Evolutionary conservation across 1,284 basidiomycete species (phyloP).

Genomic region (Pseudozyma sp.): DNA sequence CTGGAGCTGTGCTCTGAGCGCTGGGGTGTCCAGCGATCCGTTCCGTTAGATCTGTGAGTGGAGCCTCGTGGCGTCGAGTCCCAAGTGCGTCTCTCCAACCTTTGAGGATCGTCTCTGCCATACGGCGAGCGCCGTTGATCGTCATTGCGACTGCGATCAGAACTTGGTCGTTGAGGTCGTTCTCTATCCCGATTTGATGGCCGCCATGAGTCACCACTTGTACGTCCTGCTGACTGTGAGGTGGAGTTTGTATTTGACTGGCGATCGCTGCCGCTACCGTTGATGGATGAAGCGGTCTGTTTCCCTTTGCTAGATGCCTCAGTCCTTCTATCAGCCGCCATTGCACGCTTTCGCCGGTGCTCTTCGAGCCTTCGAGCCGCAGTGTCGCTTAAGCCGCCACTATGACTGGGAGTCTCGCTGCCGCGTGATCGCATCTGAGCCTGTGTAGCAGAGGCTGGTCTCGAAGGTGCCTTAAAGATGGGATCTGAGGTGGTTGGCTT

Average conservation of each 20-base stretch:
- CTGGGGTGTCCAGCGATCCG: slow-evolving; percentile 23
- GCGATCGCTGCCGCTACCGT: neutral
- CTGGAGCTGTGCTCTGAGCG: neutral
- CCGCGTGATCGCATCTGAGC: slow-evolving; percentile 23
- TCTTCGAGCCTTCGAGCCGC: slow-evolving; percentile 50
- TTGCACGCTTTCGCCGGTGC: slow-evolving; percentile 38
- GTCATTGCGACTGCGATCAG: slow-evolving; percentile 1
- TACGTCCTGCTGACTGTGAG: neutral
- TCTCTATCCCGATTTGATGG: slow-evolving; percentile 22
- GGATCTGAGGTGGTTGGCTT: slow-evolving; percentile 8
- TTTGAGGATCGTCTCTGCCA: slow-evolving; percentile 7
- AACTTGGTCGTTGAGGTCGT: neutral
- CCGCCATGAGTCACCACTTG: slow-evolving; percentile 26
- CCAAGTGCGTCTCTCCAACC: slow-evolving; percentile 37
- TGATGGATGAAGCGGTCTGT: slow-evolving; percentile 8
- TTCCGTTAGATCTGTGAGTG: neutral
- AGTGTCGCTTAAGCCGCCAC: slow-evolving; percentile 49
- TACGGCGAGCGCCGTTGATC: slow-evolving; percentile 1
- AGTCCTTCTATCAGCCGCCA: slow-evolving; percentile 17
- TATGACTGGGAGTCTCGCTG: slow-evolving; percentile 55
- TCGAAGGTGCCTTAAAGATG: slow-evolving; percentile 39
- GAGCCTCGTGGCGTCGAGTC: slow-evolving; percentile 45
- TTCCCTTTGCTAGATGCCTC: slow-evolving; percentile 15
- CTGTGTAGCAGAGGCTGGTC: slow-evolving; percentile 36
- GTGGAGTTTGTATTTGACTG: neutral